phyloP scores from a whole-genome alignment of 1,284 basidiomycete species.

The Rhodotorula sp. region DNA sequence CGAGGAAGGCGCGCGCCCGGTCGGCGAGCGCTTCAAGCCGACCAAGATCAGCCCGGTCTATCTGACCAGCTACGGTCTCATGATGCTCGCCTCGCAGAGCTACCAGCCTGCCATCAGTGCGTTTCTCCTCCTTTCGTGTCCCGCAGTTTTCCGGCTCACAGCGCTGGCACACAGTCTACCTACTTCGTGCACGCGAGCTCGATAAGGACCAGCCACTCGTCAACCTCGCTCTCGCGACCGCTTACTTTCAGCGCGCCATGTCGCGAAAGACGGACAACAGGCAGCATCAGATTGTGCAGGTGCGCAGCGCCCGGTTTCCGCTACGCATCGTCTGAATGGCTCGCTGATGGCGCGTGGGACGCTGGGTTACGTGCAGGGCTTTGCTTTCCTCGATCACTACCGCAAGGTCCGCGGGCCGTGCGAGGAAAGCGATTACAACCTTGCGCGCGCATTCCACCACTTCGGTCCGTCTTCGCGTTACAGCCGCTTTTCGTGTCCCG shows the following conservation, averaged over 20 bases:
- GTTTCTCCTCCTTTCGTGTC: conserved; percentile 47
- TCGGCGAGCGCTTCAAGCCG: conserved; percentile 52
- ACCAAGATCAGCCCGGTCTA: conserved; percentile 72
- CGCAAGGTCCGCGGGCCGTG: conserved; percentile 58
- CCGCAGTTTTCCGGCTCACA: neutral
- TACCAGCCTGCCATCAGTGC: conserved; percentile 87
- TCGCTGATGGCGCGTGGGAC: too few species aligned
- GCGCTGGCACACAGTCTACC: conserved; percentile 65
- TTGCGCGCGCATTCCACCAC: conserved; percentile 85
- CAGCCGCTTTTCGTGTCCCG: conserved; percentile 10
- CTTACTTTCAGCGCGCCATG: conserved; percentile 84
- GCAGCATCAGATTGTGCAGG: conserved; percentile 79
- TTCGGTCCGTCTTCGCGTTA: conserved; percentile 61
- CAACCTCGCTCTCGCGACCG: conserved; percentile 76
- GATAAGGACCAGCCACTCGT: conserved; percentile 80
- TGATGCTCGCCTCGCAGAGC: conserved; percentile 79
- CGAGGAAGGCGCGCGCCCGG: conserved; percentile 16
- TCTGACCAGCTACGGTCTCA: conserved; percentile 80
- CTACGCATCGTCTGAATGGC: neutral
- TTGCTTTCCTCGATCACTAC: conserved; percentile 79
- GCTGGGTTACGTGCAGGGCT: conserved; percentile 57
- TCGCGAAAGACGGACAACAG: conserved; percentile 92
- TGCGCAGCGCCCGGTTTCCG: conserved; percentile 47
- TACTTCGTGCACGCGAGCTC: conserved; percentile 82
- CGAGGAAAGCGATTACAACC: conserved; percentile 83